Conservation (phyloP, 164 flowering plant genomes). For the Protea cynaroides region DNA sequence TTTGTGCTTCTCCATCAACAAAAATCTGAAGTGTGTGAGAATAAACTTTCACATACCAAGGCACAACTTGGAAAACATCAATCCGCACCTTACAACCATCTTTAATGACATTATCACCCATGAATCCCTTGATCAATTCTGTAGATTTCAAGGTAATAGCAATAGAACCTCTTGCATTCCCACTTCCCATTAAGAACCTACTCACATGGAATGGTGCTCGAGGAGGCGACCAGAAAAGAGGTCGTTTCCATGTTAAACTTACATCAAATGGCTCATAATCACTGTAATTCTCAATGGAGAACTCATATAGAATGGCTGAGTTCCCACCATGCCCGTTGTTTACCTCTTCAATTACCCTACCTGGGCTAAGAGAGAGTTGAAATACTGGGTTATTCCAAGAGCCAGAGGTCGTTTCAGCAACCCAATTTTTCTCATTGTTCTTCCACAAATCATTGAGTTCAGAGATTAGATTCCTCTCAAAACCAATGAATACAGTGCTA, state of each 20-base stretch:
- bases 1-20: slow-evolving; percentile 46
- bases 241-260: slow-evolving; percentile 69
- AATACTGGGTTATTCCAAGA: slow-evolving; percentile 34
- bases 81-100: slow-evolving; percentile 45
- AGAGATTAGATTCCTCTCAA: slow-evolving; percentile 50
- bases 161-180: slow-evolving; percentile 94
- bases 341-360: slow-evolving; percentile 42
- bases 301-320: slow-evolving; percentile 49
- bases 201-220: slow-evolving; percentile 71
- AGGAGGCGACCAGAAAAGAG: slow-evolving; percentile 65
- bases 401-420: slow-evolving; percentile 17
- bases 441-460: slow-evolving; percentile 26
- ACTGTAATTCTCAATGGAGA: slow-evolving; percentile 37
- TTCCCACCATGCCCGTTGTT: slow-evolving; percentile 21
- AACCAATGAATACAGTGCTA: slow-evolving; percentile 62
- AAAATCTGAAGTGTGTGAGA: slow-evolving; percentile 62
- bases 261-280: slow-evolving; percentile 53
- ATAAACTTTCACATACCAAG: slow-evolving; percentile 97
- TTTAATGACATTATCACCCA: slow-evolving; percentile 14
- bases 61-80: slow-evolving; percentile 80
- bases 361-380: slow-evolving; percentile 56
- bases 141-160: slow-evolving; percentile 67
- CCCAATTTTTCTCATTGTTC: slow-evolving; percentile 15
- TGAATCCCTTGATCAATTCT: slow-evolving; percentile 13
- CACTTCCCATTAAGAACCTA: slow-evolving; percentile 94